Evolutionary conservation across 202 grass and related monocot species (phyloP), one percentile per base, ranked within the genome.

Genomic region (Digitaria exilis): DNA sequence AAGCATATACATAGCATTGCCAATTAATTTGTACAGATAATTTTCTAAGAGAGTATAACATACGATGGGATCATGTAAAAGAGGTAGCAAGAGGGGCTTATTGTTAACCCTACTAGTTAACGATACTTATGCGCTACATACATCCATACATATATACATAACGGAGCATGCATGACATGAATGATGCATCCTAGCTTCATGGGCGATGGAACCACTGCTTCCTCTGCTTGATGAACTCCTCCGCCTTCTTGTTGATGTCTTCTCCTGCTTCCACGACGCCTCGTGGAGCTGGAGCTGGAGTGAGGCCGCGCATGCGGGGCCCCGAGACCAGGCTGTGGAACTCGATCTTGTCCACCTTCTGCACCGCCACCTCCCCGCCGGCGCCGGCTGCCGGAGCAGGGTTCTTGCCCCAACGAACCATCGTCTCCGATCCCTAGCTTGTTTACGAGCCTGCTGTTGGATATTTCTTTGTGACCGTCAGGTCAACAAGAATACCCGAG

Each of bases 221-320:
- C 41, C 3, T 77, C 18, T 35, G 28, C 71, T 1, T 32, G 63
- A 84, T 84, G 82, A 69, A 84, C 63, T 44, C 29, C 50, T 44
- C 46, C 5, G 82, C 64, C 82, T 13, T 77, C 82, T 15, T 45
- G 19, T 77, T 32, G 82, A 84, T 77, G 39, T 84, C 82, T 6
- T 84, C 39, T 17, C 37, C 81, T n/a, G n/a, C n/a, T 11, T 22
- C 65, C 1, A 1, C 37, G 7, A 17, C 50, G 18, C 50, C 50
- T 6, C 50, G 10, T 35, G 7, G 42, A 39, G 37, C 37, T 0
- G 75, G 6, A 16, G 26, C 28, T 26, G 24, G 15, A 1, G 25
- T 18, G 25, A 39, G 30, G 61, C 45, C 62, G 32, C 67, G 19
- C 21, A 67, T 0, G 7, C 5, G 2, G 4, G 77, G 77, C 46